Conservation (phyloP, 2,329 filamentous ascomycete species). For the Drechslera avenae region DNA sequence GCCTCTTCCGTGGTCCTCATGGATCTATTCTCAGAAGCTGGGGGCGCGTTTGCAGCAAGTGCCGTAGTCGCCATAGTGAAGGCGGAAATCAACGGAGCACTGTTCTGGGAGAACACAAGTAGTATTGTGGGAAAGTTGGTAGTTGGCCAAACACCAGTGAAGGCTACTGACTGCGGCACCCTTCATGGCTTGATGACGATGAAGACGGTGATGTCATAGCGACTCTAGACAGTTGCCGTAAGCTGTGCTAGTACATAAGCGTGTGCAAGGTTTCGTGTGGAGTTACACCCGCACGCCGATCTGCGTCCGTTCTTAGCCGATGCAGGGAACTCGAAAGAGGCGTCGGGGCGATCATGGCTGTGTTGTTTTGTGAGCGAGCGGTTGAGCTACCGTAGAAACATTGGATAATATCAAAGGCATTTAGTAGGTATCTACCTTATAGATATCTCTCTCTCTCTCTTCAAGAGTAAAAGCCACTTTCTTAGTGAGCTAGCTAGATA, state of each 20-base stretch:
- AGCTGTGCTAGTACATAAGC: not conserved
- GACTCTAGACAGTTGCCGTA: slow-evolving; percentile 24
- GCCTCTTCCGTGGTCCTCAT: slow-evolving; percentile 24
- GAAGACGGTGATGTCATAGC: slow-evolving; percentile 39
- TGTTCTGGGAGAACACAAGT: not conserved
- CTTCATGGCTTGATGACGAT: slow-evolving; percentile 35
- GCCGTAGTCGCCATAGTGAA: slow-evolving; percentile 36
- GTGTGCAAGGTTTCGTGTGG: too few relatives aligned
- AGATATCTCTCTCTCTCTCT: too few relatives aligned
- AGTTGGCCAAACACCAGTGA: slow-evolving; percentile 1
- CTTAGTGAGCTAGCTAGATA: too few relatives aligned
- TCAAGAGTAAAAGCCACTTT: too few relatives aligned
- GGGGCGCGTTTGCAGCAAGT: slow-evolving; percentile 26
- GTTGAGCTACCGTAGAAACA: too few relatives aligned
- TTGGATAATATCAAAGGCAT: too few relatives aligned
- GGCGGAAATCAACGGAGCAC: not conserved
- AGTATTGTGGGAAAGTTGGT: not conserved
- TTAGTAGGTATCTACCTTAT: too few relatives aligned
- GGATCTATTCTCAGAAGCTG: slow-evolving; percentile 27
- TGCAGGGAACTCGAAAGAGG: too few relatives aligned
- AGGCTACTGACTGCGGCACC: slow-evolving; percentile 6
- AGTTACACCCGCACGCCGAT: too few relatives aligned
- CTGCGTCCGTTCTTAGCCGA: too few relatives aligned
- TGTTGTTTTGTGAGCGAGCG: too few relatives aligned
- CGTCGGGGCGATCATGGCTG: too few relatives aligned